Evolutionary conservation across 106 monocot genomes (phyloP), one percentile per base, ranked within the genome.

Genomic region (Dendrobium nobile): DNA sequence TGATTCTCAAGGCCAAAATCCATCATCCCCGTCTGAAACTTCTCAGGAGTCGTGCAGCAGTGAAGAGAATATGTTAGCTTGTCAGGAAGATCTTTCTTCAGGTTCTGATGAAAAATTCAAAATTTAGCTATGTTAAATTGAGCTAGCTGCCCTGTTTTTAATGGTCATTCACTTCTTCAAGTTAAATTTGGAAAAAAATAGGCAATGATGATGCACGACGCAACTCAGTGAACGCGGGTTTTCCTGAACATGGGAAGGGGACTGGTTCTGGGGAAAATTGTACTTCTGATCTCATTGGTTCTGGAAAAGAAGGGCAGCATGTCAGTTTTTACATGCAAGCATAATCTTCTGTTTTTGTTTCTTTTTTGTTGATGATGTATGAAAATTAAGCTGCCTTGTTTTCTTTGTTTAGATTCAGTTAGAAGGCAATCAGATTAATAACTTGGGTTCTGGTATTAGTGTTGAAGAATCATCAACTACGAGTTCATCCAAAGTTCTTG

Each of bases 391-490:
- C 74, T 75, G 9, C 5, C 18, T 3, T 44, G 18, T n/a, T 43
- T 75, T 20, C n/a, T 44, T 18, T 75, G 17, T 73, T 70, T 79
- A 84, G 79, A 37, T 54, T 79, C 73, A 76, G 18, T 27, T 47
- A 77, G 75, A 79, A 80, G 84, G 8, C 33, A 2, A 28, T 45
- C 24, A 65, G 17, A 28, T 31, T 76, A 26, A 48, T 72, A 77
- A 2, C 75, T 18, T 8, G 56, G 75, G 59, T 4, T 7, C 74
- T 37, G 40, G 16, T 54, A 37, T 45, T 70, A 84, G 41, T 77
- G 18, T 28, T 44, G 78, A 15, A 44, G 77, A 78, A 55, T 44
- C 81, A 54, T 76, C 77, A 43, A 40, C 84, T 68, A 74, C 65
- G 27, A 77, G 41, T 45, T 76, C 84, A 37, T 3, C 26, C 7